Base-by-base conservation (phyloP, 2,329 filamentous ascomycete genomes). In the Fusarium hainanense region DNA sequence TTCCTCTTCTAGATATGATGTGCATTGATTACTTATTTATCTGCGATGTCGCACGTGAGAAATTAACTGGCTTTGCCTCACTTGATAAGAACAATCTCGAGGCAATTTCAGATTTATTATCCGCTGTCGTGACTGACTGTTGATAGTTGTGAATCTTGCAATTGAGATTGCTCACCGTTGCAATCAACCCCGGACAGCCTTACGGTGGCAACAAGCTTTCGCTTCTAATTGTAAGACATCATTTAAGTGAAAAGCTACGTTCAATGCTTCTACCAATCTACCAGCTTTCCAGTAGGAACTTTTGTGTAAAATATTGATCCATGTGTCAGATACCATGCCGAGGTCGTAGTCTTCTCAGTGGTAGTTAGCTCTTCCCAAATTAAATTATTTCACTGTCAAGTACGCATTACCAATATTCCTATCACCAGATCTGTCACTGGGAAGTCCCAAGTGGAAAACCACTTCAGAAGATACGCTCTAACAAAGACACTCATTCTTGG, bases 51-150 rank as follows among this genome's bases (percentile, higher is more conserved):
- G 34, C 34, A 37, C 34, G 34, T n/a, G 34, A 37, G 34, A 37
- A 2, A 37, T n/a, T 37, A 10, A 37, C 9, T 3, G 14, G 30
- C 1, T 16, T 1, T 34, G 30, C 30, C 16, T 16, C 7, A 1
- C 16, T 34, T 4, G 8, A 4, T 5, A 16, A 18, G 9, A 16
- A 7, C 7, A 9, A 3, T 34, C 7, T 16, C 1, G 1, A 5
- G 4, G 30, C 8, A 16, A 34, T 34, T 16, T 34, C 7, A 34
- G 7, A 16, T 2, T 8, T 8, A 32, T 32, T 32, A 32, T 32
- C 14, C 4, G 14, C 8, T 34, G 16, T 34, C 4, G 5, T 3
- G 1, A 1, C 0, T 34, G 16, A 18, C 8, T 16, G 32, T 6
- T 3, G 9, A 9, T 34, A 6, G 11, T 18, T 34, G 3, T 28